Evolutionary conservation across 192 early-diverging fungal species (phyloP).

Genomic region (Pilobolus umbonatus): DNA sequence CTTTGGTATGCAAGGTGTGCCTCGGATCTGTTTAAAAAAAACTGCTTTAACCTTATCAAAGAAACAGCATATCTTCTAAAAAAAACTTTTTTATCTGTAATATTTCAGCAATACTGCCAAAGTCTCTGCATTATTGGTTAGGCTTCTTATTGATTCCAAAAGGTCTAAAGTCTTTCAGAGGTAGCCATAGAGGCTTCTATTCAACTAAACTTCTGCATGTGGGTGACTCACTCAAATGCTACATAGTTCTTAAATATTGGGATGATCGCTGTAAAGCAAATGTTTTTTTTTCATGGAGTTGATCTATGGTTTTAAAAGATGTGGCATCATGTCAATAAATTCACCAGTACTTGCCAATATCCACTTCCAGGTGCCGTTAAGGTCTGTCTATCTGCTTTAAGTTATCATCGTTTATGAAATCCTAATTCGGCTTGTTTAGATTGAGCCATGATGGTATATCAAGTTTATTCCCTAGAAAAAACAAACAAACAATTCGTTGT

Average conservation of each 20-base stretch:
- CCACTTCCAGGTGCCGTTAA: too few relatives aligned
- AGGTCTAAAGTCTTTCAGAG: not conserved
- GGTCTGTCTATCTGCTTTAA: too few relatives aligned
- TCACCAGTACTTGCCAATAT: not conserved
- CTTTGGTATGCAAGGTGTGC: not conserved
- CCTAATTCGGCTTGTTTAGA: too few relatives aligned
- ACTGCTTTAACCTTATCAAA: not conserved
- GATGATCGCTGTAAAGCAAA: not conserved
- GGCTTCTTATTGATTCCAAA: constrained; percentile 3
- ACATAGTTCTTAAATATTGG: not conserved
- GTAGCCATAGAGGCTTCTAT: not conserved
- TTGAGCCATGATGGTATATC: too few relatives aligned
- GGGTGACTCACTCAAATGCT: not conserved
- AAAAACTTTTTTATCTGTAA: not conserved
- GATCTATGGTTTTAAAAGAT: not conserved
- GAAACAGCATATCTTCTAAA: not conserved
- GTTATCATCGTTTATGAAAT: too few relatives aligned
- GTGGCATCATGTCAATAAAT: not conserved
- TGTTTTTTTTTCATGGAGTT: not conserved
- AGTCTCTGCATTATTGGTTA: constrained; percentile 6
- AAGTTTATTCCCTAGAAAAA: too few relatives aligned
- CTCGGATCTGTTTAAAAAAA: not conserved
- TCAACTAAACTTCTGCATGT: not conserved
- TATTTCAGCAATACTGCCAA: not conserved
- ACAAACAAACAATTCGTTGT: too few relatives aligned